A percentile compares a stretch with the other conserved stretches of the same genome.
phyloP scores from a whole-genome alignment of 495 filamentous ascomycete genomes.

The Xylaria venustula region DNA sequence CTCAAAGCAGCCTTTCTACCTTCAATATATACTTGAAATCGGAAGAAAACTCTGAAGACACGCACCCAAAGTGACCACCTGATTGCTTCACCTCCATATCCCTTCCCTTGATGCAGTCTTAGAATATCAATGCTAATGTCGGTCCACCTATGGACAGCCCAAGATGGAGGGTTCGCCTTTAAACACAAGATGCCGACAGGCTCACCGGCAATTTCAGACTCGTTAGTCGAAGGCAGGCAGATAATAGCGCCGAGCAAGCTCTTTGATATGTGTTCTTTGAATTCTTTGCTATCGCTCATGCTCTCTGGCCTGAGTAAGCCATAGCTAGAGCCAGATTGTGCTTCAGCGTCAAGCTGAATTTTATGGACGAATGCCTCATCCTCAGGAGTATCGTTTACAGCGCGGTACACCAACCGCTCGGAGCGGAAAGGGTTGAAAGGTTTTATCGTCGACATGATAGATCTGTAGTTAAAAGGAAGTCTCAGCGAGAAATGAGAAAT shows the following conservation, averaged over 20 bases:
- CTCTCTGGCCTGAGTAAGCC: conserved; percentile 24
- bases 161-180: conserved; percentile 10
- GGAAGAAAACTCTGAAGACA: no score
- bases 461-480: background rate
- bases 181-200: conserved; percentile 26
- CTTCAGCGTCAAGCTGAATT: conserved; percentile 25
- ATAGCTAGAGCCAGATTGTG: conserved; percentile 23
- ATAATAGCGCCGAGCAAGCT: conserved; percentile 39
- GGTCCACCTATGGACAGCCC: conserved; percentile 41
- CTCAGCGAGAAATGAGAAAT: background rate
- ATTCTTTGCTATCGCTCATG: conserved; percentile 11
- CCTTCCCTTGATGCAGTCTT: conserved; percentile 39
- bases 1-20: no score
- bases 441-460: conserved; percentile 10
- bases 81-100: conserved; percentile 56
- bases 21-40: no score
- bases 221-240: conserved; percentile 29
- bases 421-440: conserved; percentile 29
- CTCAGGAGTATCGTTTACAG: conserved; percentile 29
- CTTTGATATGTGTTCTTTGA: conserved; percentile 27
- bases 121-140: conserved; percentile 42
- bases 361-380: conserved; percentile 31
- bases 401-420: conserved; percentile 35
- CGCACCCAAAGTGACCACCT: conserved; percentile 50
- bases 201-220: background rate